Conservation (phyloP, 495 filamentous ascomycete genomes). For the Penicillium riverlandense region DNA sequence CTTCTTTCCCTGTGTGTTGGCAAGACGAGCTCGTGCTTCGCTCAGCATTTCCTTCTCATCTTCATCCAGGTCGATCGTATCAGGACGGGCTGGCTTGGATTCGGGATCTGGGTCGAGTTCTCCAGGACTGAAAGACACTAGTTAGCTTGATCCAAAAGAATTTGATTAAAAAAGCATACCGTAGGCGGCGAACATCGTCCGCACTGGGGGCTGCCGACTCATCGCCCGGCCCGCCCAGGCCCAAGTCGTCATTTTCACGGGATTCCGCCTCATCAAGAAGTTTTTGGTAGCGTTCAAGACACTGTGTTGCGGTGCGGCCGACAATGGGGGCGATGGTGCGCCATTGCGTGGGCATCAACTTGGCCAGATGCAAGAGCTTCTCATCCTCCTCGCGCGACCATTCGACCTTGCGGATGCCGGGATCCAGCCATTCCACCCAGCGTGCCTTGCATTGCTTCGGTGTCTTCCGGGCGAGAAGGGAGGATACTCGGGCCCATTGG, state of each 20-base stretch:
- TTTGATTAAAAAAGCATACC: conserved; percentile 26
- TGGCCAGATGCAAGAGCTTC: conserved; percentile 90
- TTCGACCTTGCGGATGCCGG: conserved; percentile 94
- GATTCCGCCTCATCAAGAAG: conserved; percentile 93
- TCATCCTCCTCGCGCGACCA: conserved; percentile 99
- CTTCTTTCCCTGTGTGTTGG: conserved; percentile 98
- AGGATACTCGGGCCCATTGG: conserved; percentile 98
- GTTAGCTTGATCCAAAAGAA: background rate
- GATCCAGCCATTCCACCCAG: conserved; percentile 98
- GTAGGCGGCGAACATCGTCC: conserved; percentile 83
- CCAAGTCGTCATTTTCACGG: conserved; percentile 75
- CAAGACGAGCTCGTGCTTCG: conserved; percentile 90
- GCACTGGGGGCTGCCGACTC: conserved; percentile 85
- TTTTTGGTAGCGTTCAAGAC: conserved; percentile 93
- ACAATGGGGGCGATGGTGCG: conserved; percentile 96
- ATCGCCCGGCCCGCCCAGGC: conserved; percentile 79
- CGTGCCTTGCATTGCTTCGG: conserved; percentile 98
- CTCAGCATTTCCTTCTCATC: conserved; percentile 99
- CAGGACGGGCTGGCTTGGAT: conserved; percentile 91
- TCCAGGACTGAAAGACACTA: conserved; percentile 54
- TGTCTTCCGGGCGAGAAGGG: conserved; percentile 92
- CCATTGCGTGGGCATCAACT: conserved; percentile 99
- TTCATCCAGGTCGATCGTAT: conserved; percentile 96
- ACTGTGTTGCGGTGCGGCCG: conserved; percentile 92
- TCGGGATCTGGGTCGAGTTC: conserved; percentile 96